Evolutionary conservation across 176 grass and related monocot genomes (phyloP).

Genomic region (Oryza officinalis): DNA sequence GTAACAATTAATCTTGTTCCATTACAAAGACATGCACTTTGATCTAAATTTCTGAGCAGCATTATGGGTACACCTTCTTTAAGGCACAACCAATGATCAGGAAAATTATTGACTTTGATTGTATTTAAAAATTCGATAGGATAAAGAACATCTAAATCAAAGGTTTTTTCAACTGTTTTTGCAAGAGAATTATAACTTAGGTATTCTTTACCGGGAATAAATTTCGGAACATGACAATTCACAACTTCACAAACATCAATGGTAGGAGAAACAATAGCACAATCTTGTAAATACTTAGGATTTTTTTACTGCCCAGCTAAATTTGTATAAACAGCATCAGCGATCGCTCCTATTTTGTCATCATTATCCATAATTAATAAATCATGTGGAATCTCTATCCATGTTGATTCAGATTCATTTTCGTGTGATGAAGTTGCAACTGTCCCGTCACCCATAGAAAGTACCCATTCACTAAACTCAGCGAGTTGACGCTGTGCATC

Average conservation of each 20-base stretch:
- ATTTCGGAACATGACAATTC: neutral
- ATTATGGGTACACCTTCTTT: conserved; percentile 21
- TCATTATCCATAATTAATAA: neutral
- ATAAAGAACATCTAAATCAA: neutral
- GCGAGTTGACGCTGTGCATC: too few species aligned
- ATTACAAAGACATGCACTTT: conserved; percentile 2
- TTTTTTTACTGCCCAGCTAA: neutral
- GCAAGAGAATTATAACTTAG: too few species aligned
- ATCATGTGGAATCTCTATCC: conserved; percentile 13
- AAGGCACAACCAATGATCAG: neutral
- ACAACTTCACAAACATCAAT: conserved; percentile 7
- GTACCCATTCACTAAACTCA: too few species aligned
- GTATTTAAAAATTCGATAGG: conserved; percentile 9
- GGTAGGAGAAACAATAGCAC: conserved; percentile 6
- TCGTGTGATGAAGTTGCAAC: too few species aligned
- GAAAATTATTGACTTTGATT: neutral
- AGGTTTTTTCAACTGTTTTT: too few species aligned
- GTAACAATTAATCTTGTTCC: neutral
- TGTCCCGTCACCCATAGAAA: too few species aligned
- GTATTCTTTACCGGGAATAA: neutral
- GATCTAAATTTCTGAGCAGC: conserved; percentile 18
- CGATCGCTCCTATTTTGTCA: neutral
- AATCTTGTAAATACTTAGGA: neutral
- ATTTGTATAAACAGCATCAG: neutral
- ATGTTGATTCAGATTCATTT: neutral